Evolutionary conservation across 2,329 filamentous ascomycete genomes (phyloP).

Genomic region (Diaporthe capsici): DNA sequence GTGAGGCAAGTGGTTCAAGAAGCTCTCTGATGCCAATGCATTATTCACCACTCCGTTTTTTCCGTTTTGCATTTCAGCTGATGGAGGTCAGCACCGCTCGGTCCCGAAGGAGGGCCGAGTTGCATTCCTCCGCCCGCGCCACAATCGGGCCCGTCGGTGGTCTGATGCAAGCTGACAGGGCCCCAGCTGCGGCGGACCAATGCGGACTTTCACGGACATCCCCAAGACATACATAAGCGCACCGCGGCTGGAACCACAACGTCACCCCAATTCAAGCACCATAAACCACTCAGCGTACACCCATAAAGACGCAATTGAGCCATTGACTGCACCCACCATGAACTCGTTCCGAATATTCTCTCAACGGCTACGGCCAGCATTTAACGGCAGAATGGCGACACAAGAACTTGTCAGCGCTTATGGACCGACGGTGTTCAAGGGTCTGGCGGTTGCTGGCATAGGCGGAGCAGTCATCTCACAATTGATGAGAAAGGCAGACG

Average conservation of each 20-base stretch:
- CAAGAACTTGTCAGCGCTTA: constrained; percentile 34
- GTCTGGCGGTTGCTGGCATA: constrained; percentile 34
- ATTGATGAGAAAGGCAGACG: constrained; percentile 33
- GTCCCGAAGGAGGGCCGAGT: constrained; percentile 30
- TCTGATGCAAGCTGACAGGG: not conserved
- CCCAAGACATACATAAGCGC: constrained; percentile 39
- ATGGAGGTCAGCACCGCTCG: constrained; percentile 3
- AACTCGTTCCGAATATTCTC: constrained; percentile 37
- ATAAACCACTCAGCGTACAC: not conserved
- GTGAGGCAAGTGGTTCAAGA: no score
- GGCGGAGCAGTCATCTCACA: constrained; percentile 36
- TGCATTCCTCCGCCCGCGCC: not conserved
- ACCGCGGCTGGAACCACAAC: not conserved
- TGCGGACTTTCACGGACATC: constrained; percentile 42
- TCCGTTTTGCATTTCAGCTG: no score
- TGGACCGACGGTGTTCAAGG: constrained; percentile 35
- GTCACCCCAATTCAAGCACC: not conserved
- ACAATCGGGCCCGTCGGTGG: constrained; percentile 10
- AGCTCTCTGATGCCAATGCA: no score
- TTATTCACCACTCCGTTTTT: no score
- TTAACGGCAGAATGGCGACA: constrained; percentile 33
- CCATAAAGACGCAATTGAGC: not conserved
- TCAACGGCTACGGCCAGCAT: constrained; percentile 34
- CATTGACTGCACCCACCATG: constrained; percentile 4
- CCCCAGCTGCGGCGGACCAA: constrained; percentile 26